Conservation (phyloP, 345 rosid species). For the Corchorus capsularis region DNA sequence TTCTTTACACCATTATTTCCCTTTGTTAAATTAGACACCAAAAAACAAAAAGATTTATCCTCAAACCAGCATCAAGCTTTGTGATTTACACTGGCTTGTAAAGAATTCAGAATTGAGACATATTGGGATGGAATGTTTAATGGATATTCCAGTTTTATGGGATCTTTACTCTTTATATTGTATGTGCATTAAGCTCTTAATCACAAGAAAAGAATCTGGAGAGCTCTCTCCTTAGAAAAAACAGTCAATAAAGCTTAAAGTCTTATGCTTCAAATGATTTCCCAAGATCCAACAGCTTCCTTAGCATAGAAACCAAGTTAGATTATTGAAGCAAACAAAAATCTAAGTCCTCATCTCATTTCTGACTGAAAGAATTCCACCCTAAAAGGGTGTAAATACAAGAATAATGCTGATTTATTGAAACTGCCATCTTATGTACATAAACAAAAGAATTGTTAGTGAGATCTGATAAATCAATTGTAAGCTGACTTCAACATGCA, state of each 20-base stretch:
- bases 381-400: not conserved
- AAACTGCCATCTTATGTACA: slow-evolving; percentile 39
- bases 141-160: not conserved
- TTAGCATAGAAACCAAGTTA: not conserved
- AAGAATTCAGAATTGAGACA: not conserved
- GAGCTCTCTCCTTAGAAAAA: not conserved
- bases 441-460: slow-evolving; percentile 40
- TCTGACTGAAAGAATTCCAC: too few relatives aligned
- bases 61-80: not conserved
- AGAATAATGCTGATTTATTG: not conserved
- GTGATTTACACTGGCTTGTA: not conserved
- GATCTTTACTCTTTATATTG: not conserved
- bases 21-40: not conserved
- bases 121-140: not conserved
- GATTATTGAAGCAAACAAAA: not conserved
- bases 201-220: not conserved
- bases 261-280: not conserved
- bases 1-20: too few relatives aligned
- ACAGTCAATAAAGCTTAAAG: slow-evolving; percentile 9
- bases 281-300: slow-evolving; percentile 4
- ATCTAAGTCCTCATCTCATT: not conserved
- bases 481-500: slow-evolving; percentile 15
- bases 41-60: not conserved
- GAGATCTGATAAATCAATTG: slow-evolving; percentile 14
- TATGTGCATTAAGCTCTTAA: not conserved